Evolutionary conservation across 163 green algal genomes (phyloP).

Genomic region (Chloromonas sp.): DNA sequence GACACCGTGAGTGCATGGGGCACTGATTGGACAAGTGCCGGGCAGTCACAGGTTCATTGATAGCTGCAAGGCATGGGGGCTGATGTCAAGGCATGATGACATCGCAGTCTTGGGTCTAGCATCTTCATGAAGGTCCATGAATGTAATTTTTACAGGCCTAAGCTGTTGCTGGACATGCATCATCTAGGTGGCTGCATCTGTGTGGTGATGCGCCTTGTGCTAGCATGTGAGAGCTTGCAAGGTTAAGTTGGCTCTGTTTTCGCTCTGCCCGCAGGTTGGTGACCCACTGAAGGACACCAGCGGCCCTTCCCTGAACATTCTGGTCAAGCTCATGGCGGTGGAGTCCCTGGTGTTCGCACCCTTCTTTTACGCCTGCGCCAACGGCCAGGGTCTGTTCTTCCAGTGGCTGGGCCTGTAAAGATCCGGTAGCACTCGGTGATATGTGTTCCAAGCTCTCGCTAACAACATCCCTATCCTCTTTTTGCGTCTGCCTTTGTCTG

Average conservation of each 20-base stretch:
- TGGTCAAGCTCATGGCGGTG: constrained; percentile 99
- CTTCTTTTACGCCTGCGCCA: constrained; percentile 79
- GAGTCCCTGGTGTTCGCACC: constrained; percentile 91
- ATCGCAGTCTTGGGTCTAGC: too few relatives aligned
- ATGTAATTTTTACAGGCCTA: constrained; percentile 87
- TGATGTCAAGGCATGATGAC: too few relatives aligned
- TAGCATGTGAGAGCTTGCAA: neutral
- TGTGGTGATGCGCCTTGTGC: neutral
- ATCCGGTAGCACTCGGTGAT: neutral
- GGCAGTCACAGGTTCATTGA: too few relatives aligned
- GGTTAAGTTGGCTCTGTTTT: neutral
- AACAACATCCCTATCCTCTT: too few relatives aligned
- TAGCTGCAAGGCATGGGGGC: too few relatives aligned
- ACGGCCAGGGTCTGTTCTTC: constrained; percentile 61
- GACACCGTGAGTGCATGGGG: constrained; percentile 1
- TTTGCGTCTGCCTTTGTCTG: too few relatives aligned
- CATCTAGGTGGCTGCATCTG: neutral
- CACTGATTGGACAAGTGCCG: neutral
- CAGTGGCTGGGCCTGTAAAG: constrained; percentile 38
- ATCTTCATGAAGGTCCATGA: too few relatives aligned
- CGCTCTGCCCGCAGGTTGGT: constrained; percentile 28
- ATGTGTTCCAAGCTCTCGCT: too few relatives aligned
- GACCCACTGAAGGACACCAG: constrained; percentile 96
- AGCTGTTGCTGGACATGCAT: constrained; percentile 51
- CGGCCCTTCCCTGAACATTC: constrained; percentile 94